A percentile compares a stretch with the other conserved stretches of the same genome.
Evolutionary conservation across 352 stramenopile genomes (phyloP).

Genomic region (Pythium plurisporium): DNA sequence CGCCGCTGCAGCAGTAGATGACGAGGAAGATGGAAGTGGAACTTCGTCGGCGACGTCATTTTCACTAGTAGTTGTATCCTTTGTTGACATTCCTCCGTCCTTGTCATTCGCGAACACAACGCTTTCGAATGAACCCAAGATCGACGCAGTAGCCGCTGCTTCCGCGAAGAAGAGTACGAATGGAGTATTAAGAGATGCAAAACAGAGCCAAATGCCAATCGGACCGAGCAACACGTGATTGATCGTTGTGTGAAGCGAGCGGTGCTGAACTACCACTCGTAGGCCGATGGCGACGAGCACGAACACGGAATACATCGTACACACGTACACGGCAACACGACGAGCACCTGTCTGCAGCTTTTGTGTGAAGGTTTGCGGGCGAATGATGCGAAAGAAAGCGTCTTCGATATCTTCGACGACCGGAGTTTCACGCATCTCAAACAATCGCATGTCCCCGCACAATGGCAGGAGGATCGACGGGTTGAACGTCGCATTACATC

Average conservation of each 20-base stretch:
- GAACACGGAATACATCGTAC: slow-evolving; percentile 60
- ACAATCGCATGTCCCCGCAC: slow-evolving; percentile 85
- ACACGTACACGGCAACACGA: slow-evolving; percentile 53
- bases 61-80: not conserved
- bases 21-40: not conserved
- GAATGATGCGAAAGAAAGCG: slow-evolving; percentile 68
- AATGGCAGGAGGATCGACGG: slow-evolving; percentile 65
- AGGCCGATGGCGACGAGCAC: slow-evolving; percentile 63
- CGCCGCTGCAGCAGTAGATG: not conserved
- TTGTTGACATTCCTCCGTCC: not conserved
- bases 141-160: slow-evolving; percentile 61
- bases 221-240: slow-evolving; percentile 65
- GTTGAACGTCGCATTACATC: slow-evolving; percentile 77
- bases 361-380: slow-evolving; percentile 68
- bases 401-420: slow-evolving; percentile 76
- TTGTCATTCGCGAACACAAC: slow-evolving; percentile 27
- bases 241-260: slow-evolving; percentile 59
- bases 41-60: not conserved
- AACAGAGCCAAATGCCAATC: slow-evolving; percentile 83
- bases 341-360: slow-evolving; percentile 64
- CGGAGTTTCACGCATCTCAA: slow-evolving; percentile 80
- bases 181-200: slow-evolving; percentile 78
- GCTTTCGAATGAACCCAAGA: slow-evolving; percentile 71
- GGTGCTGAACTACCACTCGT: slow-evolving; percentile 63
- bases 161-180: slow-evolving; percentile 77